A percentile compares a stretch with the other conserved stretches of the same genome.
Evolutionary conservation across 352 stramenopile species (phyloP).

Genomic region (Phytophthora cryptogea): DNA sequence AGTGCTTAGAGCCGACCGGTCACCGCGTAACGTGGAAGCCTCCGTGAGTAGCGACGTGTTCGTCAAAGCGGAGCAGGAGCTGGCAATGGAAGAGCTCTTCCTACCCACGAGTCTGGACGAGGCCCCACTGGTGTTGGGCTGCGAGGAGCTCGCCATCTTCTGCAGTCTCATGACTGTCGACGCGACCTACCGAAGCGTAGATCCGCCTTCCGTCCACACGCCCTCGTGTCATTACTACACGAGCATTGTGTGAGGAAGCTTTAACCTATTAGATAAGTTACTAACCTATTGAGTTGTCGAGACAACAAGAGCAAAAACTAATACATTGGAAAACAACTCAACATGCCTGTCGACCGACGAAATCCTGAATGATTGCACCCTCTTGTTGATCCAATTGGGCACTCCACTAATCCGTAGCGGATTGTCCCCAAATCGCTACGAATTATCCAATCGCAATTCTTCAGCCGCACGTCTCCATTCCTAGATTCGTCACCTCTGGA

Average conservation of each 20-base stretch:
- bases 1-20: slow-evolving; percentile 26
- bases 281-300: slow-evolving; percentile 12
- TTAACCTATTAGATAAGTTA: slow-evolving; percentile 27
- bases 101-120: slow-evolving; percentile 69
- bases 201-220: slow-evolving; percentile 16
- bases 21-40: slow-evolving; percentile 62
- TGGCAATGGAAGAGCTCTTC: slow-evolving; percentile 23
- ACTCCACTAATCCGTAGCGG: neutral
- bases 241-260: slow-evolving; percentile 33
- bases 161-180: slow-evolving; percentile 82
- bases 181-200: slow-evolving; percentile 26
- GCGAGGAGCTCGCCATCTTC: slow-evolving; percentile 79
- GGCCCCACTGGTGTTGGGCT: slow-evolving; percentile 57
- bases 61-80: slow-evolving; percentile 21
- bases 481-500: neutral
- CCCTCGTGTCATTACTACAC: slow-evolving; percentile 37
- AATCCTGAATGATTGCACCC: neutral
- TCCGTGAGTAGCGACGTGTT: slow-evolving; percentile 34
- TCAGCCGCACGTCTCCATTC: slow-evolving; percentile 1
- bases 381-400: too few species aligned
- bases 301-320: slow-evolving; percentile 7
- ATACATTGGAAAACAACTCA: slow-evolving; percentile 11
- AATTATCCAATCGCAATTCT: slow-evolving; percentile 11
- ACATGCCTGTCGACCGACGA: neutral
- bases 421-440: slow-evolving; percentile 14